Base-by-base conservation (phyloP, 2,329 filamentous ascomycete genomes). In the Exserohilum turcica region DNA sequence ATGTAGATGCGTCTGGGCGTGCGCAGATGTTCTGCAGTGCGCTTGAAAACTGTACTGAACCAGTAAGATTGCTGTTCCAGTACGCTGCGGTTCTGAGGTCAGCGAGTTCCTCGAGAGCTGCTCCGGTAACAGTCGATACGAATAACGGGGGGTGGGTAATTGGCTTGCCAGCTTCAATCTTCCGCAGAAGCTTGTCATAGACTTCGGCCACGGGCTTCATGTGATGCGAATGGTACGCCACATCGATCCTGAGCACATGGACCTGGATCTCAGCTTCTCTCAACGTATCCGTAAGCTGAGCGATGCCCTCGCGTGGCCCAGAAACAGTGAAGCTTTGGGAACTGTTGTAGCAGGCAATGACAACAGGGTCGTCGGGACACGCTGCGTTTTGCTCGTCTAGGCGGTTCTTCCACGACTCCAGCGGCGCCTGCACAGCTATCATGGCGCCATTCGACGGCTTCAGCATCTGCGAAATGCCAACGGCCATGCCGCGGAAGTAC, bases 191-290 rank as follows among this genome's bases (percentile, higher is more conserved):
- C 16, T 43, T 55, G 5, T 56, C 61, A 40, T 67, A 63, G 3
- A 57, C 36, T 9, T 32, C 37, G 21, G 54, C 45, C 68, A 6
- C 67, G 48, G 18, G 40, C 3, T 65, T 27, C 75, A 79, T 79
- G 38, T 79, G 75, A 28, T 71, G 68, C 0, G 76, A 78, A 48
- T 80, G 79, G 45, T 80, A 81, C 0, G 79, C 79, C 10, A 64
- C 71, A 21, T 77, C 73, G 1, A 79, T 49, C 70, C 54, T 70
- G 3, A 81, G 70, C 10, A 64, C 44, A 3, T 76, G 68, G 3
- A 65, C 68, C 50, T 79, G 79, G 7, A 71, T 71, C 3, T 68
- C 59, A n/a, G 73, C 63, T 5, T 72, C 67, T 6, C 74, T 63
- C 0, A 80, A 55, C 4, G 59, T 56, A 1, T 60, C 49, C 12